A percentile compares a stretch with the other conserved stretches of the same genome.
Evolutionary conservation across 352 stramenopile species (phyloP).

Genomic region (Pythium oligandrum): DNA sequence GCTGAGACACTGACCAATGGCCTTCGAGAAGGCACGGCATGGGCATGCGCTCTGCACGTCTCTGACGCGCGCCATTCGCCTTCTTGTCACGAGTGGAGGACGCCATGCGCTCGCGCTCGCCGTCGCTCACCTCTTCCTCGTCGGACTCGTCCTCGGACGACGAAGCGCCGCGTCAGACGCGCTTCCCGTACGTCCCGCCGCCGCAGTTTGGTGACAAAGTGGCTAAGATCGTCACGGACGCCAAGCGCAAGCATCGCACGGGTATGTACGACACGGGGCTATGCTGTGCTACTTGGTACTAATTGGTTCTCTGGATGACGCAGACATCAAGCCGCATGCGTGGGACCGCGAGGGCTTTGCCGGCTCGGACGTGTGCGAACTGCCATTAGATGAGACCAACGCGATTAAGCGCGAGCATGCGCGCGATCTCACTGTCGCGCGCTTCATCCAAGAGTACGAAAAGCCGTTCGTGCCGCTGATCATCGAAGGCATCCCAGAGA

Average conservation of each 20-base stretch:
- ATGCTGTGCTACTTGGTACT: too few relatives aligned
- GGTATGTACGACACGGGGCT: constrained; percentile 22
- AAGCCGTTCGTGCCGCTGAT: constrained; percentile 64
- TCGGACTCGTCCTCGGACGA: constrained; percentile 40
- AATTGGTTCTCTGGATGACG: neutral
- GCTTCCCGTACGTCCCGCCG: constrained; percentile 46
- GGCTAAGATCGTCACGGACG: constrained; percentile 36
- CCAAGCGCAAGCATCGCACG: constrained; percentile 71
- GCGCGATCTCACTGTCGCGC: constrained; percentile 66
- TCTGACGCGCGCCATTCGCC: neutral
- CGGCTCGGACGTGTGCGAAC: constrained; percentile 72
- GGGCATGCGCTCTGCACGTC: constrained; percentile 2
- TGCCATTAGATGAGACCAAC: constrained; percentile 64
- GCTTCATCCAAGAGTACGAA: constrained; percentile 87
- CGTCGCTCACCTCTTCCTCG: constrained; percentile 28
- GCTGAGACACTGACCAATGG: too few relatives aligned
- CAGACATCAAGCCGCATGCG: constrained; percentile 60
- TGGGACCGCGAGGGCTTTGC: constrained; percentile 81
- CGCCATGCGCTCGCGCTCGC: constrained; percentile 21
- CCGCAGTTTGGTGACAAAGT: constrained; percentile 48
- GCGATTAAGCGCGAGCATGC: constrained; percentile 66
- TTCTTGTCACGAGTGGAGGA: neutral
- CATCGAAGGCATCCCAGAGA: constrained; percentile 78
- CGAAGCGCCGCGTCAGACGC: constrained; percentile 16
- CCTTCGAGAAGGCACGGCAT: constrained; percentile 8